These are phyloP conservation scores for Myxozyma udenii DNA, from an alignment of 805 yeast species.

Conservation along the genomic window DNA sequence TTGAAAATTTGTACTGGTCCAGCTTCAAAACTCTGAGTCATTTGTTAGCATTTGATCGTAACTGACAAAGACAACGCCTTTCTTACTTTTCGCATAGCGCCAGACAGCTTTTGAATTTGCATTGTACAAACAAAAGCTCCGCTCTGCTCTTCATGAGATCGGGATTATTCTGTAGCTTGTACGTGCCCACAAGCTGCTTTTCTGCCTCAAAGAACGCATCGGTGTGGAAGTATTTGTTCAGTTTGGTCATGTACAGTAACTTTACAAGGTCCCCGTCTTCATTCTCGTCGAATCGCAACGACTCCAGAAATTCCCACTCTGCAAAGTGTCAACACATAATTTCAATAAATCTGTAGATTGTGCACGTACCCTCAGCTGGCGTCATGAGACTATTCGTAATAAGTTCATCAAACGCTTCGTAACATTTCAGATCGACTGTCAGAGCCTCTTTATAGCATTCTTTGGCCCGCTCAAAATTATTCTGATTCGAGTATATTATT, in stretches of 20 bases:
- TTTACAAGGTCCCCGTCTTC: constrained; percentile 79
- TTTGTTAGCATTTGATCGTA: constrained; percentile 16
- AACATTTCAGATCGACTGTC: constrained; percentile 83
- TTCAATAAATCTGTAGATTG: not conserved
- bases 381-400: constrained; percentile 68
- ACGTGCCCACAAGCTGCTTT: constrained; percentile 63
- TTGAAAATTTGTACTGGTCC: constrained; percentile 69
- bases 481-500: constrained; percentile 72
- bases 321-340: not conserved
- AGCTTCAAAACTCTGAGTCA: constrained; percentile 34
- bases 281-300: constrained; percentile 61
- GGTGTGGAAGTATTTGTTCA: constrained; percentile 66
- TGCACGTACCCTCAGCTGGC: constrained; percentile 58
- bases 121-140: constrained; percentile 66
- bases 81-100: constrained; percentile 62
- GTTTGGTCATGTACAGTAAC: constrained; percentile 67
- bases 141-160: constrained; percentile 70
- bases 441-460: constrained; percentile 86
- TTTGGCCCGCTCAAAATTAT: constrained; percentile 80
- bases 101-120: constrained; percentile 74
- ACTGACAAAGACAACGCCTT: constrained; percentile 23
- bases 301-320: constrained; percentile 73
- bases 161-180: constrained; percentile 61
- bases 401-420: constrained; percentile 83
- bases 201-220: constrained; percentile 63